Conservation (phyloP, 805 yeast species). For the Novakomyces olei region DNA sequence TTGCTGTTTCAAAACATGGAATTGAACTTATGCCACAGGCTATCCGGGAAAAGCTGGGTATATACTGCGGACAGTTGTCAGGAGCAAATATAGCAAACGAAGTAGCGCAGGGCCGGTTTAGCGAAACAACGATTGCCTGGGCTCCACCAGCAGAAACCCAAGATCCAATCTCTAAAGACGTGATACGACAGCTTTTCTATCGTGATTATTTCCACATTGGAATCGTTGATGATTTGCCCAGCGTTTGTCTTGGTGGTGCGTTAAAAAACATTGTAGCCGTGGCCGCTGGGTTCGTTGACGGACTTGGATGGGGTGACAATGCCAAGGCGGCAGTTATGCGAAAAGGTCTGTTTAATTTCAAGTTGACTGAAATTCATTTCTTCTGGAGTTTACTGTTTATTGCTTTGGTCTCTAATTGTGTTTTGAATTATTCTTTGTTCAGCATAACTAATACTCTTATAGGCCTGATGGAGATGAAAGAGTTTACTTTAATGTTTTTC, state of each 20-base stretch:
- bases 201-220: constrained; percentile 95
- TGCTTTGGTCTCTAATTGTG: no score
- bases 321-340: constrained; percentile 96
- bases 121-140: constrained; percentile 94
- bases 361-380: no score
- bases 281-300: constrained; percentile 94
- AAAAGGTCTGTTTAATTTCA: constrained; percentile 58
- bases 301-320: constrained; percentile 97
- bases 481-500: constrained; percentile 65
- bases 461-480: constrained; percentile 70
- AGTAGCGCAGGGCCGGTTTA: constrained; percentile 87
- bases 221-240: constrained; percentile 81
- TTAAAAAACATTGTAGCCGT: constrained; percentile 87
- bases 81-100: constrained; percentile 97
- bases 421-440: no score
- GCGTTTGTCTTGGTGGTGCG: constrained; percentile 92
- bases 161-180: constrained; percentile 1
- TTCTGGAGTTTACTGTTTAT: no score
- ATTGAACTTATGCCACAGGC: constrained; percentile 62
- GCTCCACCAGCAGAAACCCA: constrained; percentile 22
- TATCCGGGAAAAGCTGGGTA: constrained; percentile 58
- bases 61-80: constrained; percentile 85
- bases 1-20: constrained; percentile 68
- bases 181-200: constrained; percentile 58
- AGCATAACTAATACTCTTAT: no score